A percentile compares a stretch with the other conserved stretches of the same genome.
Conservation (phyloP, 2,329 filamentous ascomycete genomes). For the Teratosphaeria zuluensis region DNA sequence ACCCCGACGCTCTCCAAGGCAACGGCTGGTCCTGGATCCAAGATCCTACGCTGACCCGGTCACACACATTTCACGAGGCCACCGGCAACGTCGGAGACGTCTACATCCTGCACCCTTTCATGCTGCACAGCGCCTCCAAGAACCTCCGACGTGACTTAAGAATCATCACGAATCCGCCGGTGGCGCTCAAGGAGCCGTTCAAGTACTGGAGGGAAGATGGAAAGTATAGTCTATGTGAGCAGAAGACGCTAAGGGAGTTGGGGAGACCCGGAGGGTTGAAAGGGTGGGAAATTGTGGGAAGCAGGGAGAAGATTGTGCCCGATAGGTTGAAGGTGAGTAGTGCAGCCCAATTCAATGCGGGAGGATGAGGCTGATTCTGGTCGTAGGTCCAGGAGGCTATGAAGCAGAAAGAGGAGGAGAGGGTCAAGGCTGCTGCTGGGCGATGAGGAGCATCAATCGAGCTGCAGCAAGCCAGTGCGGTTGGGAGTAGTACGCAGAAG, state of each 20-base stretch:
- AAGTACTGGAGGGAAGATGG: constrained; percentile 32
- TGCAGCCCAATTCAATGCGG: no score
- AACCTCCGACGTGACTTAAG: constrained; percentile 40
- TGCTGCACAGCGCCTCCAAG: constrained; percentile 47
- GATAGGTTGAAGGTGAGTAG: constrained; percentile 2
- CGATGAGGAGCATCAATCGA: no score
- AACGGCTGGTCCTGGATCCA: constrained; percentile 34
- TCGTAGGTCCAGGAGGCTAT: no score
- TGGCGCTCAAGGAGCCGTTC: constrained; percentile 44
- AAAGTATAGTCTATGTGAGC: constrained; percentile 4
- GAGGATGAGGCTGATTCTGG: no score
- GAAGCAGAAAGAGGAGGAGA: no score
- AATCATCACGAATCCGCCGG: constrained; percentile 48
- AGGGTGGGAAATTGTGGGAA: constrained; percentile 4
- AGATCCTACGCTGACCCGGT: constrained; percentile 20
- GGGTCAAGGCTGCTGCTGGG: no score
- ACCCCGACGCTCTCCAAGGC: constrained; percentile 20
- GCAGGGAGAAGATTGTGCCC: constrained; percentile 2
- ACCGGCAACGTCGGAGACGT: constrained; percentile 48
- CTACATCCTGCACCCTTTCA: constrained; percentile 50
- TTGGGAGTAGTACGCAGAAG: no score
- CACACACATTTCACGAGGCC: constrained; percentile 44
- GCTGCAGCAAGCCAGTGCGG: no score
- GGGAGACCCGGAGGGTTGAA: constrained; percentile 2
- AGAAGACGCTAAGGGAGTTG: constrained; percentile 5